Conservation (phyloP, 306 rosid species). For the Urtica urens region DNA sequence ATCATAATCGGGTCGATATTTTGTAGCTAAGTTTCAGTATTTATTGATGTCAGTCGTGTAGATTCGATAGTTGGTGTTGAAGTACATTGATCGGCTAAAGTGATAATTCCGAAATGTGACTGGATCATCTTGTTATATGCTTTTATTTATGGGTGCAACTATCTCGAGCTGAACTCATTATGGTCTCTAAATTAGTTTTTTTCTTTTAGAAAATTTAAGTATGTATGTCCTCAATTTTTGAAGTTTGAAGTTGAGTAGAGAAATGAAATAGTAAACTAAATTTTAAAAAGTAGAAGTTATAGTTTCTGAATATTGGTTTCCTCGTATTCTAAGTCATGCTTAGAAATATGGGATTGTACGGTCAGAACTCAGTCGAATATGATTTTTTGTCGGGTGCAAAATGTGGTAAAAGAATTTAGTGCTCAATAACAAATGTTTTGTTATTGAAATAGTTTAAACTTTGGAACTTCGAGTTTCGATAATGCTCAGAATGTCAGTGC, state of each 20-base stretch:
- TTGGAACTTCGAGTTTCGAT: too few relatives aligned
- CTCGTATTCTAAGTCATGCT: too few relatives aligned
- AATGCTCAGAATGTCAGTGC: too few relatives aligned
- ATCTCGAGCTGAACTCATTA: too few relatives aligned
- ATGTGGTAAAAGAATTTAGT: not conserved
- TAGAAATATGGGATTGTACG: too few relatives aligned
- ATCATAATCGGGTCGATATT: not conserved
- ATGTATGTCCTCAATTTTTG: not conserved
- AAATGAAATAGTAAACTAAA: too few relatives aligned
- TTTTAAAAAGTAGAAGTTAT: not conserved
- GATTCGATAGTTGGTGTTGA: too few relatives aligned
- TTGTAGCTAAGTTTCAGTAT: not conserved
- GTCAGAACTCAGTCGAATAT: not conserved
- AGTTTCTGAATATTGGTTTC: not conserved
- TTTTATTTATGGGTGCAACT: too few relatives aligned
- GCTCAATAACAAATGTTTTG: not conserved
- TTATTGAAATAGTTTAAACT: not conserved
- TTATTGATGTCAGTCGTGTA: not conserved
- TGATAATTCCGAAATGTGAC: not conserved
- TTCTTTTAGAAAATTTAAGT: not conserved
- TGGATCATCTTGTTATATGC: too few relatives aligned
- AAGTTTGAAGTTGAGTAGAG: not conserved
- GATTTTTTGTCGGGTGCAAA: not conserved
- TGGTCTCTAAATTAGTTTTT: not conserved
- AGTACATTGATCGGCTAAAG: not conserved